Base-by-base conservation (phyloP, 2,329 filamentous ascomycete genomes). In the Talaromyces sp. region DNA sequence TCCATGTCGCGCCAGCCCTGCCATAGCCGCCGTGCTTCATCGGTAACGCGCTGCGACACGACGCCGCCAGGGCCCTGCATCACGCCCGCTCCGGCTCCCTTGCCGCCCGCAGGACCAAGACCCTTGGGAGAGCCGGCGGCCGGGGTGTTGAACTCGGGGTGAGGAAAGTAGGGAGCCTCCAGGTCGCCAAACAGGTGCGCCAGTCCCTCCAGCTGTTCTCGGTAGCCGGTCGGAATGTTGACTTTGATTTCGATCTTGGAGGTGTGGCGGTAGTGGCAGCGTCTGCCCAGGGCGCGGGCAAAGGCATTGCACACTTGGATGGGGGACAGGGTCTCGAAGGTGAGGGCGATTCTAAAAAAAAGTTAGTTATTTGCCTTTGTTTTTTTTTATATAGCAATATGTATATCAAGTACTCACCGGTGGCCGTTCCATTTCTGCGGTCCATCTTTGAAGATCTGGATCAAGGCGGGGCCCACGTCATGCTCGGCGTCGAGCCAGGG, bases 401-500 rank as follows among this genome's bases (percentile, higher is more conserved):
- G 22, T 22, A 22, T 22, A 22, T 22, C 22, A 22, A 22, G 22
- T 22, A 22, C 22, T 22, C 22, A 22, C 22, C 22, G 22, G 72
- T 87, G 85, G 54, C 86, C 86, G 69, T 88, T 88, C 93, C 93
- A 98, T 75, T 91, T 92, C 66, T 84, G 82, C 5, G 90, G 84
- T 1, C 93, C 93, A 73, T 98, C 93, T 76, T 97, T 98, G 82
- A 98, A 93, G 60, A 98, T 88, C 73, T 98, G 93, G 60, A 96
- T 81, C 54, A 98, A 86, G 2, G 93, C 91, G 1, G 95, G 92
- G 4, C 95, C 95, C 51, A 97, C 89, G 69, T 99, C 95, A 71
- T 98, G 93, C 76, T 98, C 95, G 4, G 93, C 92, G 71, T 99
- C 95, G 44, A 99, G 81, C 92, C 93, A 99, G 0, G 95, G 95